Base-by-base conservation (phyloP, 2,329 filamentous ascomycete genomes). In the Didymella arachidicola region DNA sequence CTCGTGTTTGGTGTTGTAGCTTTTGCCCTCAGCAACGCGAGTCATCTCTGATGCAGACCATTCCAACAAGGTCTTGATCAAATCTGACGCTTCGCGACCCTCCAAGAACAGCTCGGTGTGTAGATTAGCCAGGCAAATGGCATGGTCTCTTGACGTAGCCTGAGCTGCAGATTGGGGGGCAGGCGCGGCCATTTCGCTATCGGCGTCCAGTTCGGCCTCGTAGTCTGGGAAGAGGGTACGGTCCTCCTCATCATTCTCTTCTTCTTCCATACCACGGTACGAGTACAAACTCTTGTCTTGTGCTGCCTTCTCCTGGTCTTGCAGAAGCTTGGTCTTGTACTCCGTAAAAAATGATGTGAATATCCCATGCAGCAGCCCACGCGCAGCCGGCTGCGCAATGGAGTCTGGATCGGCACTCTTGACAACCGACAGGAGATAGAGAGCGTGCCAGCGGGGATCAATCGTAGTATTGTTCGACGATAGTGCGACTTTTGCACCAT, bases 211-310 rank as follows among this genome's bases (percentile, higher is more conserved):
- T 1, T 84, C 82, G 1, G 84, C 83, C 14, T 91, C 87, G 63
- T 87, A 96, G 5, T 85, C 86, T 1, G 94, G 94, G 79, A 98
- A 98, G 7, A 98, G 80, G 63, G 90, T 85, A 19, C 88, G 84
- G 64, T 97, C 89, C 63, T 95, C 91, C 63, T 95, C 91, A 54
- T 89, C 85, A 62, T 89, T 85, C 67, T 90, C 89, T 55, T 96
- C 90, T 63, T 91, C 87, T 46, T 93, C 90, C 38, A 87, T 89
- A 30, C 93, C 94, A 62, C 87, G 87, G 79, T 95, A 97, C 19
- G 88, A 89, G 77, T 96, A 99, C 38, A 96, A 78, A 62, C 90
- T 93, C 5, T 86, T 87, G 61, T 89, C 91, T 27, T 86, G 84
- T 18, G 90, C 89, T 65, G 90, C 87, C 45, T 90, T 86, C 67